Base-by-base conservation (phyloP, 495 filamentous ascomycete genomes). In the Staphylotrichum longicolle region DNA sequence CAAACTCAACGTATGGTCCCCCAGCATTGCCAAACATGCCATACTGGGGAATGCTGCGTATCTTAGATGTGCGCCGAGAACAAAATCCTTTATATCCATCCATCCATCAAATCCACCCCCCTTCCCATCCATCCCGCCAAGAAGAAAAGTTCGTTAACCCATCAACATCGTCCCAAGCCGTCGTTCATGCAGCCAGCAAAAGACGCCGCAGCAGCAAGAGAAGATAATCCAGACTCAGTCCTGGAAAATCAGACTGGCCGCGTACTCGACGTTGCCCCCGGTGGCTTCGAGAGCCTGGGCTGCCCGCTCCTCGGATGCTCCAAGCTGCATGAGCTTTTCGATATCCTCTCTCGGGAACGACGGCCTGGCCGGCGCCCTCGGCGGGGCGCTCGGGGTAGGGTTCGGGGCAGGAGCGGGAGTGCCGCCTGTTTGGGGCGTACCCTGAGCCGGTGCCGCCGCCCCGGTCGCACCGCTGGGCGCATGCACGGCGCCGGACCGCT, bases 221-320 rank as follows among this genome's bases (percentile, higher is more conserved):
- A 27, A 27, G 20, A 27, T n/a, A 27, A 27, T 27, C 20, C 20
- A 27, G 20, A 27, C 37, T 66, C 66, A 79, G 34, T 77, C 74
- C 50, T 86, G 77, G 71, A 96, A 89, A 62, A 97, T 78, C 51
- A 97, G 82, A 47, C 89, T 87, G 54, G 93, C 92, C 20, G 94
- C 94, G 57, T 86, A 82, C 54, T 97, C 88, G 37, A 97, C 81
- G 71, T 98, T 89, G 7, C 94, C 94, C 27, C 85, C 86, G 14
- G 91, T 90, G 30, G 87, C 87, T 66, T 92, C 86, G 62, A 98
- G 75, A 2, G 93, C 93, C 49, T 84, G 84, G 61, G 93, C 81
- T 2, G 91, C 93, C 62, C 91, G 80, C 41, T 89, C 85, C 57
- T 86, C 86, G 9, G 83, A 82, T 70, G 95, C 91, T 0, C 94